These are phyloP conservation scores for Ottelia alismoides DNA, from an alignment of 106 monocot genomes.

Conservation along the genomic window DNA sequence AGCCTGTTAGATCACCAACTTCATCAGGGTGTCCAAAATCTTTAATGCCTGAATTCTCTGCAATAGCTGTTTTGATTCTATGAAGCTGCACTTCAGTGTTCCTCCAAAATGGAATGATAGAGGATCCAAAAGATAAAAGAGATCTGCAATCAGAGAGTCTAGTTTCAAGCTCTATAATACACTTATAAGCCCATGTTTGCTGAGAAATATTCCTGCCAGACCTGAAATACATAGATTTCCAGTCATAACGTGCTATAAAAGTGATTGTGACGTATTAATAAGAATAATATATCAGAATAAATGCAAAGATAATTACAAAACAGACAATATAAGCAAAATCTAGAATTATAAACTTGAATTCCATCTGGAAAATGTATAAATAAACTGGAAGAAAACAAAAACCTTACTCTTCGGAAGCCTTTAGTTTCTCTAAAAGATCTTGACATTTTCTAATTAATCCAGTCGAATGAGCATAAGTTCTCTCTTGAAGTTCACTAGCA, in stretches of 20 bases:
- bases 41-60: conserved; percentile 15
- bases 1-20: not conserved
- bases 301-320: too few species aligned
- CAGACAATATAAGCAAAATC: too few species aligned
- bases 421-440: conserved; percentile 54
- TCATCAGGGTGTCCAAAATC: not conserved
- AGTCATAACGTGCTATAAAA: conserved; percentile 6
- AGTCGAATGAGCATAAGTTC: conserved; percentile 32
- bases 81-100: conserved; percentile 62
- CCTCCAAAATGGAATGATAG: conserved; percentile 90
- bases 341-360: too few species aligned
- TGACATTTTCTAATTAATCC: conserved; percentile 51
- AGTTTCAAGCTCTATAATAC: conserved; percentile 45
- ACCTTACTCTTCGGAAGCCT: conserved; percentile 24
- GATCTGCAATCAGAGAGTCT: conserved; percentile 82
- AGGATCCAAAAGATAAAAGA: conserved; percentile 66
- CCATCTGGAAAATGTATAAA: too few species aligned
- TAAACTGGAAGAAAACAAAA: too few species aligned
- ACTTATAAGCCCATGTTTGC: conserved; percentile 33
- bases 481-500: conserved; percentile 10
- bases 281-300: too few species aligned
- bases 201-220: conserved; percentile 14
- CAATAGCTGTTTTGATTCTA: conserved; percentile 44
- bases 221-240: conserved; percentile 14
- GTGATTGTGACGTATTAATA: too few species aligned